Percentiles rank a stretch among this genome's conserved stretches.
These are phyloP conservation scores for Haplographium delicatum DNA, from an alignment of 495 filamentous ascomycete species.

Conservation along the genomic window DNA sequence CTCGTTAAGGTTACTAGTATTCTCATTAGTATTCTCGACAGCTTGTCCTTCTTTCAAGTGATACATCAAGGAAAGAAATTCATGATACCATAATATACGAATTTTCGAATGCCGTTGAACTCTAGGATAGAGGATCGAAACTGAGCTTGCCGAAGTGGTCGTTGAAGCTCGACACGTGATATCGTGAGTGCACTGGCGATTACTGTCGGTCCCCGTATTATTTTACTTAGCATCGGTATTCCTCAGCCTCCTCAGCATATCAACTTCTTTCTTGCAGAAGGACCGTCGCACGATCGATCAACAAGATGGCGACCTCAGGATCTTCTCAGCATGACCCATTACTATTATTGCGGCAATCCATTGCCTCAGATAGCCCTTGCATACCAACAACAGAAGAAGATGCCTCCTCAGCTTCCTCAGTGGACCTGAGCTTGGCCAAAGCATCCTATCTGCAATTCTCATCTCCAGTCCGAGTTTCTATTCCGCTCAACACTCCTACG, in stretches of 20 bases:
- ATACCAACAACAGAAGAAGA: slow-evolving; percentile 50
- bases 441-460: slow-evolving; percentile 82
- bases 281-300: neutral
- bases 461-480: slow-evolving; percentile 51
- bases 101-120: neutral
- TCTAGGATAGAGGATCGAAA: no score
- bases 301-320: slow-evolving; percentile 29
- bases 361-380: slow-evolving; percentile 59
- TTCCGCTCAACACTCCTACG: slow-evolving; percentile 71
- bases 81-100: no score
- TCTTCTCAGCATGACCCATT: slow-evolving; percentile 61
- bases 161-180: neutral
- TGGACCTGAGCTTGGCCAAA: slow-evolving; percentile 54
- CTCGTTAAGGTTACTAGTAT: no score
- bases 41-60: no score
- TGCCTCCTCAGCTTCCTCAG: slow-evolving; percentile 33
- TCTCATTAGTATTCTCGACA: no score
- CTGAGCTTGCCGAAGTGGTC: no score
- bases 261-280: neutral
- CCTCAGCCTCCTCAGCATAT: neutral
- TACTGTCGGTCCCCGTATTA: neutral
- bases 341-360: slow-evolving; percentile 70
- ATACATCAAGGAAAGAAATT: no score
- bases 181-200: neutral
- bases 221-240: neutral